These are phyloP conservation scores for Termitomyces sp. DNA, from an alignment of 768 basidiomycete genomes.

Conservation along the genomic window DNA sequence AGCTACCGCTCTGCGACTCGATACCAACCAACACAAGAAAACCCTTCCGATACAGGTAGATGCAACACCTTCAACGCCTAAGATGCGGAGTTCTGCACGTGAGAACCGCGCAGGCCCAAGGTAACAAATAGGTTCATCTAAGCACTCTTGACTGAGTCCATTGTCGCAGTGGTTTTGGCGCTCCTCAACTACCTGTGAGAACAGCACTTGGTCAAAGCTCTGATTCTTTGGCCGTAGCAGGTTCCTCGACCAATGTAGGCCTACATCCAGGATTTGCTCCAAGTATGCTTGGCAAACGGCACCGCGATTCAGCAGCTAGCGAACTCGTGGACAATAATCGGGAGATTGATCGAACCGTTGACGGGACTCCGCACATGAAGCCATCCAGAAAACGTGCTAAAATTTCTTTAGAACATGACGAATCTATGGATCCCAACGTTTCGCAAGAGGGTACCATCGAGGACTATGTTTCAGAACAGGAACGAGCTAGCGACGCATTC, in stretches of 20 bases:
- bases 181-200: slow-evolving; percentile 4
- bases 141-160: slow-evolving; percentile 7
- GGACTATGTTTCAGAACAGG: slow-evolving; percentile 14
- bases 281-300: slow-evolving; percentile 62
- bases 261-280: slow-evolving; percentile 38
- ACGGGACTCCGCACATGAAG: slow-evolving; percentile 35
- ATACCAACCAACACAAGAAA: slow-evolving; percentile 20
- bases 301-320: slow-evolving; percentile 47
- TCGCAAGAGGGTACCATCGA: slow-evolving; percentile 5
- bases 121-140: neutral
- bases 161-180: slow-evolving; percentile 11
- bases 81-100: neutral
- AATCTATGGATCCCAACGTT: neutral
- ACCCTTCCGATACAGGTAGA: neutral
- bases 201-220: neutral
- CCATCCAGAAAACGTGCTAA: slow-evolving; percentile 54
- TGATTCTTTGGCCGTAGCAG: neutral
- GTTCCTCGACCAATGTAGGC: slow-evolving; percentile 4
- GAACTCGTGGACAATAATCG: slow-evolving; percentile 38
- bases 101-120: neutral
- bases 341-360: slow-evolving; percentile 32
- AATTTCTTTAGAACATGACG: slow-evolving; percentile 18
- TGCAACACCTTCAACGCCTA: slow-evolving; percentile 11
- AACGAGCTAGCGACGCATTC: slow-evolving; percentile 13
- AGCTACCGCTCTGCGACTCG: slow-evolving; percentile 15